These are phyloP conservation scores for Leccinum rimulosum DNA, from an alignment of 768 basidiomycete genomes.

Conservation along the genomic window DNA sequence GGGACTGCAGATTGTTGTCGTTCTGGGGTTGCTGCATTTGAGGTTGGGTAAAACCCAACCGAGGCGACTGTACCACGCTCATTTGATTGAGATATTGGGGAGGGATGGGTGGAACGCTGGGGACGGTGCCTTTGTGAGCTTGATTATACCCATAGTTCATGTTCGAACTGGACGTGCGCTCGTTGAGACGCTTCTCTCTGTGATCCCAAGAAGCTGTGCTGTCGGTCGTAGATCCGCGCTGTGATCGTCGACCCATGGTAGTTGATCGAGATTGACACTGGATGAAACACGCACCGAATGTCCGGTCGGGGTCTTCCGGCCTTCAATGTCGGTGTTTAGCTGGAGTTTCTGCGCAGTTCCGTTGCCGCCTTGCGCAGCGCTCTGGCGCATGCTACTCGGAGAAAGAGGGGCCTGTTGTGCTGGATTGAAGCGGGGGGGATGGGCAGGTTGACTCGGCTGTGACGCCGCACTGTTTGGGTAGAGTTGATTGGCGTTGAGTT, in stretches of 20 bases:
- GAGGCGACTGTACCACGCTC: slow-evolving; percentile 34
- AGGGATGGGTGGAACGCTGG: slow-evolving; percentile 72
- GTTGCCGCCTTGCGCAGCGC: slow-evolving; percentile 37
- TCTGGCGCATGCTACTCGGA: slow-evolving; percentile 37
- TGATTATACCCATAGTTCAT: slow-evolving; percentile 58
- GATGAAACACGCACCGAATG: slow-evolving; percentile 53
- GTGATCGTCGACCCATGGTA: slow-evolving; percentile 32
- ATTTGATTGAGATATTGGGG: slow-evolving; percentile 68
- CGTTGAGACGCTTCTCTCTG: slow-evolving; percentile 55
- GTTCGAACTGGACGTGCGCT: slow-evolving; percentile 67
- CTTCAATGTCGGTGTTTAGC: slow-evolving; percentile 62
- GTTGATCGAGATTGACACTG: slow-evolving; percentile 37
- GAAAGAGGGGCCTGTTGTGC: slow-evolving; percentile 41
- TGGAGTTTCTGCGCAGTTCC: slow-evolving; percentile 49
- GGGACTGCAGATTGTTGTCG: slow-evolving; percentile 36
- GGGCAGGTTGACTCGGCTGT: slow-evolving; percentile 51
- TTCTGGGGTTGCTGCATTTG: slow-evolving; percentile 28
- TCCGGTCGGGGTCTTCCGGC: slow-evolving; percentile 57
- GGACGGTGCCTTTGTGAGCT: slow-evolving; percentile 41
- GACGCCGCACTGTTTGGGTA: slow-evolving; percentile 29
- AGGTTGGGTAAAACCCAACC: slow-evolving; percentile 36
- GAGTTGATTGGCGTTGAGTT: slow-evolving; percentile 42
- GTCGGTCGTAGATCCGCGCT: slow-evolving; percentile 32
- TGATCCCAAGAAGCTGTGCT: slow-evolving; percentile 57
- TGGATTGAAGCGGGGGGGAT: slow-evolving; percentile 69